Evolutionary conservation across 129 eudicot genomes (phyloP).

Genomic region (Centrapalus pauciflorus): DNA sequence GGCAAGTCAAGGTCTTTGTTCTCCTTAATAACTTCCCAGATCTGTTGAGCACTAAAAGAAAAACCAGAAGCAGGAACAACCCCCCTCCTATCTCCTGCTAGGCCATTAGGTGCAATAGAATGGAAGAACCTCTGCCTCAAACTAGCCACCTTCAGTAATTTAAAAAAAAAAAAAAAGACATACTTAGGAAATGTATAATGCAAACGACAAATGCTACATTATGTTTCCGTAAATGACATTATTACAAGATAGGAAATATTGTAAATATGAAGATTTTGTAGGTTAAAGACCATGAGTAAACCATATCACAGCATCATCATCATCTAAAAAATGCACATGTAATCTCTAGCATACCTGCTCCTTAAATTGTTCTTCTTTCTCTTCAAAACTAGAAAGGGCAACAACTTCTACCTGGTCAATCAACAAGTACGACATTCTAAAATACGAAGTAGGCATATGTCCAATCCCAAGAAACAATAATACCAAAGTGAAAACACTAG

Average conservation of each 20-base stretch:
- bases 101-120: slow-evolving; percentile 96
- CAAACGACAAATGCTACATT: neutral
- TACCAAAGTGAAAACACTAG: neutral
- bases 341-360: slow-evolving; percentile 64
- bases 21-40: slow-evolving; percentile 94
- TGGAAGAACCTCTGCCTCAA: slow-evolving; percentile 83
- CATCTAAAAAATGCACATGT: neutral
- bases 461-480: neutral
- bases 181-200: neutral
- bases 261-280: neutral
- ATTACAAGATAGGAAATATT: neutral
- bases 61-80: slow-evolving; percentile 99
- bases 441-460: neutral
- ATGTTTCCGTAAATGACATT: neutral
- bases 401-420: slow-evolving; percentile 76
- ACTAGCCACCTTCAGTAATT: slow-evolving; percentile 65
- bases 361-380: slow-evolving; percentile 93
- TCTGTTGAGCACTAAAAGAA: slow-evolving; percentile 94
- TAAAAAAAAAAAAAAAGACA: neutral
- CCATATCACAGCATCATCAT: neutral
- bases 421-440: slow-evolving; percentile 13
- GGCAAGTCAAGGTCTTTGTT: slow-evolving; percentile 98
- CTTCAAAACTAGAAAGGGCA: slow-evolving; percentile 94
- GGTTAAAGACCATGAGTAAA: neutral
- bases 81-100: slow-evolving; percentile 98